Base-by-base conservation (phyloP, 106 monocot species). In the Narthecium ossifragum region DNA sequence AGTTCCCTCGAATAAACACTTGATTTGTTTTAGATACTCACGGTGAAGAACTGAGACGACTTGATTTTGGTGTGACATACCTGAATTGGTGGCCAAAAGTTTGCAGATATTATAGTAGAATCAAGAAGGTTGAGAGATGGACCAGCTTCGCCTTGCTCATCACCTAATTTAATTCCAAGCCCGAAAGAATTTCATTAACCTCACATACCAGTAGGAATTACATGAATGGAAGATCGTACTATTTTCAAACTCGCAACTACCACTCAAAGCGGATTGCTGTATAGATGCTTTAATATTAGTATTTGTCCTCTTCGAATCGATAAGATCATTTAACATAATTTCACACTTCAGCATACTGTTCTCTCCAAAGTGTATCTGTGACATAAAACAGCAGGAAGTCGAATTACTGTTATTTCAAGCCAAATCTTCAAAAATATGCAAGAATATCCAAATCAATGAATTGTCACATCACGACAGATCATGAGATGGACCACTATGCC, bases 61-160 rank as follows among this genome's bases (percentile, higher is more conserved):
- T 27, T 55, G 29, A 28, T 15, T 10, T 17, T 47, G n/a, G n/a
- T n/a, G n/a, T n/a, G n/a, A 28, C 25, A 25, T 77, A 96, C 96
- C 86, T 98, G 96, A 51, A 90, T 90, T 53, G 96, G 73, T 25
- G 96, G 96, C 96, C 90, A 98, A 69, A 98, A 98, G 32, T 90
- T 90, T 53, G 86, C 79, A 53, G 98, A 98, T 61, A 91, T 87
- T 55, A 98, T 91, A 28, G 87, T 87, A 61, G 86, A 78, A 79
- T 98, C 86, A 68, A 98, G 58, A 69, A 65, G 33, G 56, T 90
- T 75, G 48, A 90, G 68, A 20, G 96, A 74, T 30, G 78, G 1
- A 38, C 59, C 50, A 50, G 57, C 60, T 51, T 73, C 73, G 45
- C 34, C 74, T 70, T 79, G 61, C 45, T 66, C 71, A 54, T 56